Evolutionary conservation across 108 stramenopile genomes (phyloP).

Genomic region (Craspedostauros australis): DNA sequence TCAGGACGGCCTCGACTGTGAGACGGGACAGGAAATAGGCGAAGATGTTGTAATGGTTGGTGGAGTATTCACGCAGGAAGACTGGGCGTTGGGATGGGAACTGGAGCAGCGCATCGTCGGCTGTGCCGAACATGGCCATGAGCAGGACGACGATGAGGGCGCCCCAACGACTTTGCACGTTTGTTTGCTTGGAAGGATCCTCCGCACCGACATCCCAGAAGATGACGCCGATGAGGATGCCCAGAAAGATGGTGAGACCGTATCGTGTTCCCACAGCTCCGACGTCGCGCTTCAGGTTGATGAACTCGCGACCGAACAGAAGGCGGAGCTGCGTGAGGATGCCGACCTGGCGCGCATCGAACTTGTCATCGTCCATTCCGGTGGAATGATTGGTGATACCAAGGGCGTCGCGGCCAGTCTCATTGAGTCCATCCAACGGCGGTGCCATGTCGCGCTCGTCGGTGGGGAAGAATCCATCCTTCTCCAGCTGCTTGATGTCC

Average conservation of each 20-base stretch:
- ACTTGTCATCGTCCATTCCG: neutral
- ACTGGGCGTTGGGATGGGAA: slow-evolving; percentile 34
- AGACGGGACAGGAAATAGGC: slow-evolving; percentile 41
- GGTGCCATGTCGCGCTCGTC: slow-evolving; percentile 15
- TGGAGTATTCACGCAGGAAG: slow-evolving; percentile 57
- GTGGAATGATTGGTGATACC: neutral
- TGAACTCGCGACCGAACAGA: slow-evolving; percentile 43
- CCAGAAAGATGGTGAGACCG: slow-evolving; percentile 41
- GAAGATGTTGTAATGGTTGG: slow-evolving; percentile 48
- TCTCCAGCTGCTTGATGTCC: slow-evolving; percentile 22
- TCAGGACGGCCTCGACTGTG: slow-evolving; percentile 19
- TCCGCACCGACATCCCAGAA: slow-evolving; percentile 42
- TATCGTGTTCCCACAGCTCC: slow-evolving; percentile 38
- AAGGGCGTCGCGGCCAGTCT: slow-evolving; percentile 18
- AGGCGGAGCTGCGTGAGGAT: slow-evolving; percentile 28
- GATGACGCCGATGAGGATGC: slow-evolving; percentile 48
- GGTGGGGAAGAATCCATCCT: slow-evolving; percentile 26
- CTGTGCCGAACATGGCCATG: slow-evolving; percentile 41
- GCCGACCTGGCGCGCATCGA: slow-evolving; percentile 1
- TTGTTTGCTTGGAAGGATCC: slow-evolving; percentile 3
- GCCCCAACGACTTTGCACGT: slow-evolving; percentile 53
- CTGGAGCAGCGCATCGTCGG: neutral
- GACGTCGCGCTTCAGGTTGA: slow-evolving; percentile 30
- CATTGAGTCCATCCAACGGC: slow-evolving; percentile 7
- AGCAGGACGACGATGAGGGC: slow-evolving; percentile 39